Evolutionary conservation across 306 rosid genomes (phyloP).

Genomic region (Glycine soja): DNA sequence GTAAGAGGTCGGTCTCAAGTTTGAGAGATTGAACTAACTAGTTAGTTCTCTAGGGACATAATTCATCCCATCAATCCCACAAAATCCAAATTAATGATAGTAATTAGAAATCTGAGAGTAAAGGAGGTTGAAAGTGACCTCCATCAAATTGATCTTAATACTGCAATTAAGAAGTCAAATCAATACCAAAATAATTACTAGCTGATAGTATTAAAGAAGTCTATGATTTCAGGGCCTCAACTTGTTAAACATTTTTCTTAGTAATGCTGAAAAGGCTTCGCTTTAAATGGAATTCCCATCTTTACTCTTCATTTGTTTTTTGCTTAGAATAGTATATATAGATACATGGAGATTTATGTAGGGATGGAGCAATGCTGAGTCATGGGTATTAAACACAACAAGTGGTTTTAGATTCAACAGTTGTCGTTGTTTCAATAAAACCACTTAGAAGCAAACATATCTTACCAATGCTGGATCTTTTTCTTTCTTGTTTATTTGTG

Average conservation of each 20-base stretch:
- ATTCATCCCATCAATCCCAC: constrained; percentile 29
- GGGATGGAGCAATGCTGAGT: constrained; percentile 13
- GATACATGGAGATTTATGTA: neutral
- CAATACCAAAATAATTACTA: neutral
- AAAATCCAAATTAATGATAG: constrained; percentile 24
- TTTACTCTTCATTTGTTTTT: constrained; percentile 2
- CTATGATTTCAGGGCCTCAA: constrained; percentile 17
- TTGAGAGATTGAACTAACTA: constrained; percentile 46
- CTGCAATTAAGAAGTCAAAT: constrained; percentile 43
- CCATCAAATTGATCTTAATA: neutral
- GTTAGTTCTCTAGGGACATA: constrained; percentile 5
- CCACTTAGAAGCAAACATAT: constrained; percentile 45
- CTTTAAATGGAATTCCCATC: constrained; percentile 26
- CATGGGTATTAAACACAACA: neutral
- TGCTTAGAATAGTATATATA: neutral
- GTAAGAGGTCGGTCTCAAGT: constrained; percentile 50
- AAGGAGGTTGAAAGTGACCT: constrained; percentile 48
- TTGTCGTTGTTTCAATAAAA: constrained; percentile 18
- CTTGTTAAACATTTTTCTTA: neutral
- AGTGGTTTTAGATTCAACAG: constrained; percentile 23
- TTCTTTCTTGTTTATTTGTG: constrained; percentile 46
- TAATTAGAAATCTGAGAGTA: constrained; percentile 36
- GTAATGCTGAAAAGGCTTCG: neutral
- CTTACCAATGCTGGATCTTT: constrained; percentile 41
- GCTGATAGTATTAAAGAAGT: neutral